Evolutionary conservation across 139 green algal species (phyloP), one percentile per base, ranked within the genome.

Genomic region (Tetratostichococcus sp.): DNA sequence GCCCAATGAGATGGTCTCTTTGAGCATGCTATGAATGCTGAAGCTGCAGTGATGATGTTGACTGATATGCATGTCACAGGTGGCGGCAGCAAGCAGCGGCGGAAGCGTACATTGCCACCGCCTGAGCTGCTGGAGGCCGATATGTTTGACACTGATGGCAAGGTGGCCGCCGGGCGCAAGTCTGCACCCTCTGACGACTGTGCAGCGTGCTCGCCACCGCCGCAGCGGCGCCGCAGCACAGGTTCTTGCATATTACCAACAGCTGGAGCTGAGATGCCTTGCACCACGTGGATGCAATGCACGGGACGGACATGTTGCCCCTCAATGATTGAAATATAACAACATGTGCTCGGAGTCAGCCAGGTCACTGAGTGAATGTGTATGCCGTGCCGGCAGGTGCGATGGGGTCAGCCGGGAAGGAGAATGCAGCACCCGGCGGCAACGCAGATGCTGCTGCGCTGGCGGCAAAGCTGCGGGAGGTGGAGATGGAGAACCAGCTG

Each of bases 401-500:
- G 2, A 2, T 62, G 50, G 50, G 14, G 50, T 62, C 50, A 5
- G 14, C 50, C 11, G 50, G 50, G 2, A 62, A 62, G 50, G 50
- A 62, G 50, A 62, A 62, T 17, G 19, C 4, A n/a, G 50, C 50
- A 62, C 17, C 50, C 50, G 19, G 50, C 62, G 62, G 5, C 5
- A 21, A 3, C n/a, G n/a, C 26, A 0, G 70, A 84, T 8, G 67
- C 77, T 30, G 59, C 42, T 22, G 76, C 42, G 35, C 59, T 89
- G 42, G 39, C 79, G 43, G 69, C 79, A 26, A 75, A 80, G 6
- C 50, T 93, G 43, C 35, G 73, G 21, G 75, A 89, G 42, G 71
- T 89, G 66, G 74, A 89, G 71, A 79, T 80, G 39, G 79, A 88
- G 70, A 88, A 89, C 32, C 71, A 31, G n/a, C 74, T 86, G 6